Conservation (phyloP, 352 stramenopile genomes). For the Phytophthora cactorum region DNA sequence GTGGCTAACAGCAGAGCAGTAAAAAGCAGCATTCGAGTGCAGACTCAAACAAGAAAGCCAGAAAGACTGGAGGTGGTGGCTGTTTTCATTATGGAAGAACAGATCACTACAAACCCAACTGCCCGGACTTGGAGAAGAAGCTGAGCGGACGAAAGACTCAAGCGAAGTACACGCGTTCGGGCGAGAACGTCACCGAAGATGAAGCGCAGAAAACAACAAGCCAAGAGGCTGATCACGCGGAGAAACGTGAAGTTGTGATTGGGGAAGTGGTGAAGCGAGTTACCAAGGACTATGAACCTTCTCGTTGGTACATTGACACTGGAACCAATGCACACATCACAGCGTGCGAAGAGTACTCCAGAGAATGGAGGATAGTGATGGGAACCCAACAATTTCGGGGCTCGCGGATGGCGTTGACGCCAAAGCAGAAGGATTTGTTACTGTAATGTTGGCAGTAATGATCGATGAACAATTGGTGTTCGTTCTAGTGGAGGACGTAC, state of each 20-base stretch:
- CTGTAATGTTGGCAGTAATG: neutral
- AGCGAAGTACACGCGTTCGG: conserved; percentile 2
- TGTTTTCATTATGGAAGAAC: neutral
- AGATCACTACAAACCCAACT: neutral
- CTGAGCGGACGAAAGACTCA: neutral
- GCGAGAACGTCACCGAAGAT: neutral
- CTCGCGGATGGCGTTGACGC: neutral
- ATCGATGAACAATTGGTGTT: neutral
- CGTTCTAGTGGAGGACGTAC: neutral
- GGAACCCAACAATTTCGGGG: neutral
- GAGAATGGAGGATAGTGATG: neutral
- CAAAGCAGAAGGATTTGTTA: neutral
- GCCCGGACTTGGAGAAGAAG: neutral
- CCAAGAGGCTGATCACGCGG: no score
- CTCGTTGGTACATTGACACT: neutral
- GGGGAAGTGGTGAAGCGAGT: neutral
- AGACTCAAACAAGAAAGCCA: neutral
- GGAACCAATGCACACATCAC: neutral
- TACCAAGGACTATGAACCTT: neutral
- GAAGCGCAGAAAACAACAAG: neutral
- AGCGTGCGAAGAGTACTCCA: neutral
- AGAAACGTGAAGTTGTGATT: conserved; percentile 8
- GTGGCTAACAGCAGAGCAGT: neutral
- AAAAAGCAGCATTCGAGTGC: neutral
- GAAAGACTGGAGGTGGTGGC: neutral